A percentile compares a stretch with the other conserved stretches of the same genome.
phyloP scores from a whole-genome alignment of 2,329 filamentous ascomycete species.

The Fusarium irregulare region DNA sequence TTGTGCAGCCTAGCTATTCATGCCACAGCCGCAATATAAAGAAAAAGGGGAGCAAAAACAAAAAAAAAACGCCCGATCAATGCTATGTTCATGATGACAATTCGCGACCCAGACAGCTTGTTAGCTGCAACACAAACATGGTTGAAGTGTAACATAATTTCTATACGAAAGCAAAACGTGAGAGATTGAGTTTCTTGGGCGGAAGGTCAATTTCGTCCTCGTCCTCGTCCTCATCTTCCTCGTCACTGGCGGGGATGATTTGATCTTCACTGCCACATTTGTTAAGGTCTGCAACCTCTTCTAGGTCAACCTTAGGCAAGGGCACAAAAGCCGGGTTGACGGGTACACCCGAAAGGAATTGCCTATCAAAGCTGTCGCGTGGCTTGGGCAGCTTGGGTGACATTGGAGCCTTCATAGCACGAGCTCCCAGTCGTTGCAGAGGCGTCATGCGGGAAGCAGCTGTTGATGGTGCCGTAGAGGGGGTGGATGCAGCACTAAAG shows the following conservation, averaged over 20 bases:
- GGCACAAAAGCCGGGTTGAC: constrained; percentile 67
- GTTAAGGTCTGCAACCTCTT: constrained; percentile 65
- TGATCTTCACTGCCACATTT: constrained; percentile 67
- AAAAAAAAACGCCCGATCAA: constrained; percentile 25
- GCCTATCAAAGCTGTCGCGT: constrained; percentile 39
- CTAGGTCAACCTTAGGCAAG: constrained; percentile 64
- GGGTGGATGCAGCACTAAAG: constrained; percentile 52
- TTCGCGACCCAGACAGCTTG: neutral
- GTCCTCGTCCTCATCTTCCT: constrained; percentile 54
- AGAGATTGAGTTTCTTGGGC: constrained; percentile 58
- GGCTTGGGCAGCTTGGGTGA: constrained; percentile 49
- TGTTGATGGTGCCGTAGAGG: constrained; percentile 58
- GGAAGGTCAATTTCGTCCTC: constrained; percentile 50
- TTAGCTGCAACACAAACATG: neutral
- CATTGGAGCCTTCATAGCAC: constrained; percentile 51
- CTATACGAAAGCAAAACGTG: constrained; percentile 59
- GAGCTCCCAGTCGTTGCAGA: constrained; percentile 64
- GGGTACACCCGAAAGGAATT: constrained; percentile 52
- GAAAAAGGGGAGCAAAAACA: constrained; percentile 6
- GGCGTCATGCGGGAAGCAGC: constrained; percentile 61
- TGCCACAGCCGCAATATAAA: constrained; percentile 13
- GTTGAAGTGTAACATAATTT: constrained; percentile 1
- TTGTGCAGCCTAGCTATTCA: constrained; percentile 18
- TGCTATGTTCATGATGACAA: constrained; percentile 24
- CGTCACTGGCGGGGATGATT: constrained; percentile 65